A percentile compares a stretch with the other conserved stretches of the same genome.
Evolutionary conservation across 139 green algal species (phyloP).

Genomic region (Diplosphaera chodatii): DNA sequence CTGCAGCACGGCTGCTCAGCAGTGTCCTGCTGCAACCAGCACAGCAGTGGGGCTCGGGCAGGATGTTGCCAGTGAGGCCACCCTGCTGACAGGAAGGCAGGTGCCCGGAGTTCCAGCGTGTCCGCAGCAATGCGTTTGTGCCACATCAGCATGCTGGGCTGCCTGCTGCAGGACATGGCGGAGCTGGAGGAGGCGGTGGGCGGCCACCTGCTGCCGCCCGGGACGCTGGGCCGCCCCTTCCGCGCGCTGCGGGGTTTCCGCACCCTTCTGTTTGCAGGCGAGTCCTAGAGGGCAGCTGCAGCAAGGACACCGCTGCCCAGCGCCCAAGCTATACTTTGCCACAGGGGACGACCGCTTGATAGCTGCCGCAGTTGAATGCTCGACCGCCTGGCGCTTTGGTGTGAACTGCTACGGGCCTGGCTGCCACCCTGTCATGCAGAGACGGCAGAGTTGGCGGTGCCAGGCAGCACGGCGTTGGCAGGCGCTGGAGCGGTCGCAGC

Average conservation of each 20-base stretch:
- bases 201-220: constrained; percentile 62
- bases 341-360: too few species aligned
- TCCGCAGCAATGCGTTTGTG: too few species aligned
- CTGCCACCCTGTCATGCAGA: too few species aligned
- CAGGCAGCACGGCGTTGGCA: constrained; percentile 21
- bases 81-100: too few species aligned
- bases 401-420: too few species aligned
- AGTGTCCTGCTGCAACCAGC: neutral
- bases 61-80: too few species aligned
- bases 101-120: too few species aligned
- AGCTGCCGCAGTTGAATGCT: neutral
- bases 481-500: constrained; percentile 67
- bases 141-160: too few species aligned
- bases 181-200: constrained; percentile 79
- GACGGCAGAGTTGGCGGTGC: neutral
- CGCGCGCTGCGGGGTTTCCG: constrained; percentile 61
- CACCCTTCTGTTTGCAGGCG: constrained; percentile 47
- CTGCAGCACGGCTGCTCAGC: too few species aligned
- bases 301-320: constrained; percentile 19
- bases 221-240: constrained; percentile 58
- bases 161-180: constrained; percentile 50
- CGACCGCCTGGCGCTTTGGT: too few species aligned
- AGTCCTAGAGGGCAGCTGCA: neutral
- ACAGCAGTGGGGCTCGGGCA: too few species aligned
- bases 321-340: too few species aligned